Base-by-base conservation (phyloP, 2,329 filamentous ascomycete genomes). In the Sclerotinia subarctica region DNA sequence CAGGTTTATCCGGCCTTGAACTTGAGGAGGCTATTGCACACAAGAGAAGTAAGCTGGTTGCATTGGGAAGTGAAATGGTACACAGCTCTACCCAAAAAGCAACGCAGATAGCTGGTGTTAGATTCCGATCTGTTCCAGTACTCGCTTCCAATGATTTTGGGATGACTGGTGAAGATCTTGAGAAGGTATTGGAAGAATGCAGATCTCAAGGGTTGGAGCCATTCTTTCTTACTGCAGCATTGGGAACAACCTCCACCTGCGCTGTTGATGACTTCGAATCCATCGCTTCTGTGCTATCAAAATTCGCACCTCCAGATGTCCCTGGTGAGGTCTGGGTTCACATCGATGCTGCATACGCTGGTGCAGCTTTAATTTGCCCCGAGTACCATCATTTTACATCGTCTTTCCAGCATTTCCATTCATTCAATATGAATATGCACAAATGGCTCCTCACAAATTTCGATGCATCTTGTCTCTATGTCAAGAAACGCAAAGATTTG, bases 401-500 rank as follows among this genome's bases (percentile, higher is more conserved):
- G 29, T 80, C 86, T 11, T 84, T 94, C 63, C 80, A 83, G 1
- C 80, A 83, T 29, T 93, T 96, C 77, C 91, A 97, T 81, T 93
- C 90, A 72, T 97, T 96, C 84, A 90, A 97, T 80, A 88, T 94
- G 82, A 98, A 97, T 82, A 91, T 97, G 86, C 94, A 97, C 84
- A 98, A 98, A 82, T 97, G 94, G 94, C 84, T 97, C 59, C 87
- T 97, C 24, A 93, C 93, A 68, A 97, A 96, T 79, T 97, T 97
- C 75, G 94, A 98, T 78, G 86, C 83, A 74, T 93, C 90, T 66
- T 90, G 90, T 72, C 84, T 97, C 57, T 98, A 88, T 80, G 88
- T 97, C 60, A 88, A 89, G 71, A 85, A 89, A 74, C 86, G 94
- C 21, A 81, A 83, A 66, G 88, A 93, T 79, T 85, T 98, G n/a